These are phyloP conservation scores for Macrophomina tecta DNA, from an alignment of 2,329 filamentous ascomycete genomes.

Conservation along the genomic window DNA sequence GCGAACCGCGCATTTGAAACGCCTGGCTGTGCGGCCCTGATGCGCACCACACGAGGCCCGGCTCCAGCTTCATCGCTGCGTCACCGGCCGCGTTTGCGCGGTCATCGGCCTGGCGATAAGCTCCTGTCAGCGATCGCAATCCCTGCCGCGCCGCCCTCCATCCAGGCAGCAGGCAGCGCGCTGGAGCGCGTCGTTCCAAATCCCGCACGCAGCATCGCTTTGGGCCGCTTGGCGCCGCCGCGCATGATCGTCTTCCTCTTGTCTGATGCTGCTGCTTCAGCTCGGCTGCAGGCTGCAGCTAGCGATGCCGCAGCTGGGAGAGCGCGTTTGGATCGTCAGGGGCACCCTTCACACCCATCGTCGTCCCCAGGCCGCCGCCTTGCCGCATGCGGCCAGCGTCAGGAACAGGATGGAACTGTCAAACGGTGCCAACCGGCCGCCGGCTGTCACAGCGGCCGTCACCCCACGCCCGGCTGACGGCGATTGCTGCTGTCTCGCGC, in stretches of 20 bases:
- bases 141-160: slow-evolving; percentile 11
- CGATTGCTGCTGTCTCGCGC: background rate
- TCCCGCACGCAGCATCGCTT: background rate
- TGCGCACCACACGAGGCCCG: slow-evolving; percentile 13
- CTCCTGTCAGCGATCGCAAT: slow-evolving; percentile 24
- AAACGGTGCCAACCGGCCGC: slow-evolving; percentile 4
- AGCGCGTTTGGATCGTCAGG: slow-evolving; percentile 25
- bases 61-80: slow-evolving; percentile 17
- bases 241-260: slow-evolving; percentile 20
- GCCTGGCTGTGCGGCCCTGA: slow-evolving; percentile 13
- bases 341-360: slow-evolving; percentile 7
- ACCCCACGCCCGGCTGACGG: slow-evolving; percentile 6
- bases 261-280: slow-evolving; percentile 21
- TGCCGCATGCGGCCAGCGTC: slow-evolving; percentile 8
- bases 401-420: slow-evolving; percentile 9
- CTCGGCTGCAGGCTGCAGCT: slow-evolving; percentile 15
- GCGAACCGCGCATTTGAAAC: slow-evolving; percentile 24
- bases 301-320: background rate
- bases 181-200: slow-evolving; percentile 1
- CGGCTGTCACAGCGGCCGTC: background rate
- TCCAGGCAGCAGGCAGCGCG: slow-evolving; percentile 11
- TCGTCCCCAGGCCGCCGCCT: background rate
- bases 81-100: slow-evolving; percentile 17
- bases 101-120: slow-evolving; percentile 23
- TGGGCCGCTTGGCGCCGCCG: background rate